A percentile compares a stretch with the other conserved stretches of the same genome.
Evolutionary conservation across 495 filamentous ascomycete genomes (phyloP).

Genomic region (Lophiotrema nucula): DNA sequence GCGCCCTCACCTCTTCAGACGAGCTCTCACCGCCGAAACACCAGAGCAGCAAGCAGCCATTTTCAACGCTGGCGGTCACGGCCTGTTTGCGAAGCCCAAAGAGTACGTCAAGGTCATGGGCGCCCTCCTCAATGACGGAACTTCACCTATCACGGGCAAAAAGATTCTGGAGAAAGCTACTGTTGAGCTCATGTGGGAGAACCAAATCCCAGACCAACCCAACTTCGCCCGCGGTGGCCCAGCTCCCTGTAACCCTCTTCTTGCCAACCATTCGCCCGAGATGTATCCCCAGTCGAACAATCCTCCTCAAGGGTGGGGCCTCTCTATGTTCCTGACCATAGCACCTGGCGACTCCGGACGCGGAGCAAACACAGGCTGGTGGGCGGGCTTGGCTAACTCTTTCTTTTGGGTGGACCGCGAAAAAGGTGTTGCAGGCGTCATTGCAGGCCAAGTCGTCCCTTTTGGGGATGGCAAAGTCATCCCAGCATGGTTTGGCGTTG

Average conservation of each 20-base stretch:
- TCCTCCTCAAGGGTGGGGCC: conserved; percentile 59
- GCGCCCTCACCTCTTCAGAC: conserved; percentile 51
- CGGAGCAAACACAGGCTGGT: conserved; percentile 48
- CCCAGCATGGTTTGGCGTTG: conserved; percentile 14
- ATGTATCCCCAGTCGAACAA: conserved; percentile 53
- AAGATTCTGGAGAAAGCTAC: conserved; percentile 50
- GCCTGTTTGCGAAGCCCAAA: conserved; percentile 52
- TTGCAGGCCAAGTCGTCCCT: conserved; percentile 59
- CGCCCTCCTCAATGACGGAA: conserved; percentile 40
- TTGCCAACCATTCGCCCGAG: conserved; percentile 48
- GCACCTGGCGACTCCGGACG: conserved; percentile 48
- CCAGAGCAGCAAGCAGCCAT: conserved; percentile 39
- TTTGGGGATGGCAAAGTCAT: conserved; percentile 42
- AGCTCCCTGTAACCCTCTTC: conserved; percentile 51
- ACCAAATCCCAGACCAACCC: conserved; percentile 57
- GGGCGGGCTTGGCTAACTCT: conserved; percentile 61
- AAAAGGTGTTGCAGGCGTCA: conserved; percentile 57
- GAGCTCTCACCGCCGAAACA: conserved; percentile 43
- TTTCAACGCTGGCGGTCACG: conserved; percentile 58
- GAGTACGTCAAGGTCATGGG: conserved; percentile 49
- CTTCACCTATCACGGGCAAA: conserved; percentile 45
- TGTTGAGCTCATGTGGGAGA: conserved; percentile 58
- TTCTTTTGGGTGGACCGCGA: conserved; percentile 64
- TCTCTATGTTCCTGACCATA: conserved; percentile 55
- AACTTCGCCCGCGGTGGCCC: conserved; percentile 48